A percentile compares a stretch with the other conserved stretches of the same genome.
These are phyloP conservation scores for Cryptococcus depauperatus DNA, from an alignment of 1,284 basidiomycete species.

Conservation along the genomic window DNA sequence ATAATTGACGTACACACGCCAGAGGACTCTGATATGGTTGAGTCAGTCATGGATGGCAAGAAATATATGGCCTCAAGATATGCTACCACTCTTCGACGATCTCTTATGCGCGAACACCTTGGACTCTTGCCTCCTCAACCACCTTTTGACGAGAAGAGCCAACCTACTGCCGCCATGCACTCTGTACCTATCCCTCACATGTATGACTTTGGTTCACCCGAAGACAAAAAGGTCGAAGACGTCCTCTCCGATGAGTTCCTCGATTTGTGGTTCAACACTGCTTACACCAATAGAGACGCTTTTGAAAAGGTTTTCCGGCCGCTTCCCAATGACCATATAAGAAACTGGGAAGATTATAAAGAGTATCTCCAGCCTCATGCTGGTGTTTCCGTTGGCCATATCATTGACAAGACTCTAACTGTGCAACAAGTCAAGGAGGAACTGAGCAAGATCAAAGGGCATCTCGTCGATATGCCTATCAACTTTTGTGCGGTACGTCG, in stretches of 20 bases:
- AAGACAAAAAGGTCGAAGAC: conserved; percentile 69
- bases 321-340: conserved; percentile 71
- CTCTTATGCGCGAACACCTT: conserved; percentile 59
- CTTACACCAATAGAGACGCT: conserved; percentile 67
- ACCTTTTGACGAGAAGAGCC: conserved; percentile 44
- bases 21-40: conserved; percentile 70
- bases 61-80: conserved; percentile 43
- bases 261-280: conserved; percentile 62
- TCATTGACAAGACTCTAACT: conserved; percentile 56
- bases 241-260: conserved; percentile 60
- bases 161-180: conserved; percentile 57
- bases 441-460: conserved; percentile 55
- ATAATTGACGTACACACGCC: background rate
- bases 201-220: conserved; percentile 55
- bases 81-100: conserved; percentile 38
- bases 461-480: conserved; percentile 48
- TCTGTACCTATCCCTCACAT: conserved; percentile 63
- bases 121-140: conserved; percentile 56
- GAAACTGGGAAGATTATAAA: conserved; percentile 67
- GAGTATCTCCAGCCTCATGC: conserved; percentile 47
- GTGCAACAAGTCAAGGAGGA: conserved; percentile 64
- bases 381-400: conserved; percentile 50
- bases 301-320: conserved; percentile 47
- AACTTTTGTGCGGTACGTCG: conserved; percentile 38
- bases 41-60: conserved; percentile 68